A percentile compares a stretch with the other conserved stretches of the same genome.
These are phyloP conservation scores for Acacia acuminata DNA, from an alignment of 306 rosid genomes.

Conservation along the genomic window DNA sequence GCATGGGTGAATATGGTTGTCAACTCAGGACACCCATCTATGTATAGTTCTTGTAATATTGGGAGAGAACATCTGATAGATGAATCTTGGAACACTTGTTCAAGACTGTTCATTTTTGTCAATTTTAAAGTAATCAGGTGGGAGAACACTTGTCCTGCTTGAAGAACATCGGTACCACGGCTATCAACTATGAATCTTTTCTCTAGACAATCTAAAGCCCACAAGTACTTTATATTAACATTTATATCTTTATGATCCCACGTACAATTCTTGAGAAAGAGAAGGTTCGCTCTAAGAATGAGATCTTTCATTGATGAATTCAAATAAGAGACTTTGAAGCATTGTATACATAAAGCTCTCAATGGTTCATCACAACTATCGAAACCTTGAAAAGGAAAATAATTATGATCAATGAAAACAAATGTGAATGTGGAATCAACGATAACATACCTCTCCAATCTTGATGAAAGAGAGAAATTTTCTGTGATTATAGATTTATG, in stretches of 20 bases:
- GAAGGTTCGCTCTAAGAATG: not conserved
- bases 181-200: not conserved
- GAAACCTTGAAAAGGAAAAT: too few relatives aligned
- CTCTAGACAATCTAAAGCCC: not conserved
- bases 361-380: too few relatives aligned
- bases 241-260: not conserved
- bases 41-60: not conserved
- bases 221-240: not conserved
- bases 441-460: not conserved
- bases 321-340: not conserved
- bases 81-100: not conserved
- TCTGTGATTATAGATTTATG: accelerated
- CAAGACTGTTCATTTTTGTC: accelerated
- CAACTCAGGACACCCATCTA: not conserved
- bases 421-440: not conserved
- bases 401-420: too few relatives aligned
- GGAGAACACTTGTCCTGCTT: not conserved
- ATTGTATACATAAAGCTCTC: not conserved
- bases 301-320: not conserved
- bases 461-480: not conserved
- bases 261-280: not conserved
- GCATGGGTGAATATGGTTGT: not conserved
- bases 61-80: not conserved
- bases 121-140: not conserved
- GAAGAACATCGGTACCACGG: too few relatives aligned